phyloP scores from a whole-genome alignment of 495 filamentous ascomycete genomes.

The Neurospora sp. region DNA sequence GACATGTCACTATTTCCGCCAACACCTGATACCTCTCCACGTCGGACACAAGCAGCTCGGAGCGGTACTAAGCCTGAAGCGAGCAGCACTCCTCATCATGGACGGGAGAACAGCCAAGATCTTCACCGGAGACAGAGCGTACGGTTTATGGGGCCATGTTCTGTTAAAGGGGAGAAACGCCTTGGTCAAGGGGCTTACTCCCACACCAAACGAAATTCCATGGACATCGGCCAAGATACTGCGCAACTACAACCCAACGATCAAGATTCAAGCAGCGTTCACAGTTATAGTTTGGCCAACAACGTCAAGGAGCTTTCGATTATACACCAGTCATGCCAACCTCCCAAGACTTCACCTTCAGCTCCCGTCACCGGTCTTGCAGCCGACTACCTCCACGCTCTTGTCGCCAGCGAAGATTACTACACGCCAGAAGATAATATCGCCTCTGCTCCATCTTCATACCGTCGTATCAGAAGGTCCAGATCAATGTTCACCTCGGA shows the following conservation, averaged over 20 bases:
- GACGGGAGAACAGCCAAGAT: slow-evolving; percentile 6
- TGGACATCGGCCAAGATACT: neutral
- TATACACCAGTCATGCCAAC: slow-evolving; percentile 2
- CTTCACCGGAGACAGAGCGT: slow-evolving; percentile 41
- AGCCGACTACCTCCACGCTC: slow-evolving; percentile 23
- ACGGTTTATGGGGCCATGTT: slow-evolving; percentile 40
- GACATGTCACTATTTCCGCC: slow-evolving; percentile 26
- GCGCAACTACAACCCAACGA: neutral
- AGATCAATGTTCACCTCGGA: slow-evolving; percentile 59
- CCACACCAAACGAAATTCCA: neutral
- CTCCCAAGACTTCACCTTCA: slow-evolving; percentile 8
- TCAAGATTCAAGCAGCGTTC: slow-evolving; percentile 3
- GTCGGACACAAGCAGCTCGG: slow-evolving; percentile 4
- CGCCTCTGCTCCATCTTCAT: slow-evolving; percentile 60
- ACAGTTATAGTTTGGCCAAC: neutral
- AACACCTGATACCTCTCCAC: slow-evolving; percentile 17
- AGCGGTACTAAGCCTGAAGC: neutral
- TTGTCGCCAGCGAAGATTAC: slow-evolving; percentile 33
- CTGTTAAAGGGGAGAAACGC: slow-evolving; percentile 14
- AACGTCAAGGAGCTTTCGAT: neutral
- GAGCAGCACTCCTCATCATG: neutral
- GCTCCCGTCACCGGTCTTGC: slow-evolving; percentile 12
- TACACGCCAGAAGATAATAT: slow-evolving; percentile 51
- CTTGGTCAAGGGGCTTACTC: neutral
- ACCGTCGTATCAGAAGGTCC: slow-evolving; percentile 61